Evolutionary conservation across 106 monocot species (phyloP).

Genomic region (Acanthochlamys bracteata): DNA sequence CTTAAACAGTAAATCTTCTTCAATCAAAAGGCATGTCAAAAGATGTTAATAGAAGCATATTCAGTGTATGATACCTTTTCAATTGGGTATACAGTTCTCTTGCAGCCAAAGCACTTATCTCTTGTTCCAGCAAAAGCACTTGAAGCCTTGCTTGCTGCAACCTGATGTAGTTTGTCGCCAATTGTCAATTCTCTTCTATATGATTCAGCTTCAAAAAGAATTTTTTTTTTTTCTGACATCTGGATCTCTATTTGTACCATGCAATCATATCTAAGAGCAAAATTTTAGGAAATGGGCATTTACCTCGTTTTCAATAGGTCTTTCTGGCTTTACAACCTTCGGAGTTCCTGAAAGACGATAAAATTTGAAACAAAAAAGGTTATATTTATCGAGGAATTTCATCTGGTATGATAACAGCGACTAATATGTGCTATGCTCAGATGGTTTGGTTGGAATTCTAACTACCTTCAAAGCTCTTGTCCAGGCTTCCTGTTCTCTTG

Average conservation of each 20-base stretch:
- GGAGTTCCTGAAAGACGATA: slow-evolving; percentile 54
- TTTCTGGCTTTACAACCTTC: slow-evolving; percentile 74
- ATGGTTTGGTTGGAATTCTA: not conserved
- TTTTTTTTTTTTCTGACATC: too few relatives aligned
- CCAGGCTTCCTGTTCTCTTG: slow-evolving; percentile 87
- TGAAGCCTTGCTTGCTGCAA: slow-evolving; percentile 40
- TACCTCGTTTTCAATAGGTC: slow-evolving; percentile 55
- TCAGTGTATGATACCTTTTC: slow-evolving; percentile 48
- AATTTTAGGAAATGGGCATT: not conserved
- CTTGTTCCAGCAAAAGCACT: slow-evolving; percentile 65
- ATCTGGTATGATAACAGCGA: too few relatives aligned
- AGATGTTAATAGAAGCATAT: not conserved
- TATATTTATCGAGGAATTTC: too few relatives aligned
- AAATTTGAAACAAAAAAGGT: too few relatives aligned
- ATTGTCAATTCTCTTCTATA: too few relatives aligned
- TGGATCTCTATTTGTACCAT: too few relatives aligned
- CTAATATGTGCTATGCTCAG: too few relatives aligned
- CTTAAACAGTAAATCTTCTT: not conserved
- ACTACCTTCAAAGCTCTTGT: slow-evolving; percentile 93
- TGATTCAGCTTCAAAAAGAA: too few relatives aligned
- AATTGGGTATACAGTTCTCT: slow-evolving; percentile 76
- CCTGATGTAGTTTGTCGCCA: slow-evolving; percentile 14
- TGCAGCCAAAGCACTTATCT: slow-evolving; percentile 85
- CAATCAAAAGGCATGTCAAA: not conserved
- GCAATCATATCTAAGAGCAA: not conserved